Percentiles rank a stretch among this genome's conserved stretches.
Evolutionary conservation across 306 rosid genomes (phyloP).

Genomic region (Abrus pulchellus): DNA sequence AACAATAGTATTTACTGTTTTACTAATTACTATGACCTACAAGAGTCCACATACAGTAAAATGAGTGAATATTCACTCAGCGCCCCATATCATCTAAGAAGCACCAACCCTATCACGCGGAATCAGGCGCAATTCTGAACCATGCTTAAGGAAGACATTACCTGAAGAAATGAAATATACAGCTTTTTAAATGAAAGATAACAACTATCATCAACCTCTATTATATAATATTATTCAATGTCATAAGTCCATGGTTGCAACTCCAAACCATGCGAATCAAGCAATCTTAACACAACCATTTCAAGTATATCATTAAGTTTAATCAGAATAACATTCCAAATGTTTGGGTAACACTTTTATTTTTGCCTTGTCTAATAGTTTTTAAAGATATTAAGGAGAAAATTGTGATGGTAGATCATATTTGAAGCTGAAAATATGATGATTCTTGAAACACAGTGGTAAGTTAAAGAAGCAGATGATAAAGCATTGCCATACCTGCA

Average conservation of each 20-base stretch:
- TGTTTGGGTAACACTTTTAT: background rate
- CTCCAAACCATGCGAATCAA: background rate
- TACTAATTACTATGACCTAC: slow-evolving; percentile 21
- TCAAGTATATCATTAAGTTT: slow-evolving; percentile 18
- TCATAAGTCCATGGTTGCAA: background rate
- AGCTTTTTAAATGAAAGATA: slow-evolving; percentile 38
- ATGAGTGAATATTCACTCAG: slow-evolving; percentile 34
- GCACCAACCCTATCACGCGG: slow-evolving; percentile 57
- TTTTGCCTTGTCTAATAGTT: background rate
- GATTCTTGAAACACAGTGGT: background rate
- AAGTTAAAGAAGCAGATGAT: slow-evolving; percentile 18
- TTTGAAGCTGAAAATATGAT: background rate
- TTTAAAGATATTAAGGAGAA: background rate
- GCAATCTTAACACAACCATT: slow-evolving; percentile 22
- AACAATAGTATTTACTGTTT: background rate
- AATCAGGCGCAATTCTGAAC: slow-evolving; percentile 56
- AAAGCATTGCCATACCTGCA: slow-evolving; percentile 69
- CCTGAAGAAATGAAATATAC: slow-evolving; percentile 44
- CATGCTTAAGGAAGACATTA: slow-evolving; percentile 59
- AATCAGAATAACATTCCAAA: slow-evolving; percentile 10
- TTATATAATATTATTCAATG: slow-evolving; percentile 15
- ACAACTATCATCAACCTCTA: slow-evolving; percentile 8
- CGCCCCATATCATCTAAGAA: slow-evolving; percentile 12
- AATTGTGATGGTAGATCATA: background rate
- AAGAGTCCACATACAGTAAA: slow-evolving; percentile 11